A percentile compares a stretch with the other conserved stretches of the same genome.
Conservation (phyloP, 768 basidiomycete genomes). For the Obba rivulosa region DNA sequence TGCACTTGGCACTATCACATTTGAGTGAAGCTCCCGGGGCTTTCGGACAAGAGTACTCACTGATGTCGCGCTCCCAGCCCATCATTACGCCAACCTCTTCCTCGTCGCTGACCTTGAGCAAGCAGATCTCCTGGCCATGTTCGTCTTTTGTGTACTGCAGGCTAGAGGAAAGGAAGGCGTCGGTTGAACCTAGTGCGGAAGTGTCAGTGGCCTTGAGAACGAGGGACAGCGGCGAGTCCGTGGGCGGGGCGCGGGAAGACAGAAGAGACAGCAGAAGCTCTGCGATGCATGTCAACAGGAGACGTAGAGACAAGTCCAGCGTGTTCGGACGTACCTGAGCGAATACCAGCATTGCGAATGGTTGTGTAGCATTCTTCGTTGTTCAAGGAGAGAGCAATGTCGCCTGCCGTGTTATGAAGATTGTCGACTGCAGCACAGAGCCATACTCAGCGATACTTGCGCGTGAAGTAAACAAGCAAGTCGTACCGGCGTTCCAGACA, state of each 20-base stretch:
- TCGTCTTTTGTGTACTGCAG: slow-evolving; percentile 66
- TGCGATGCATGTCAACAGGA: slow-evolving; percentile 21
- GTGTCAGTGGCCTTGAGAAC: slow-evolving; percentile 45
- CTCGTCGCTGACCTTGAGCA: slow-evolving; percentile 51
- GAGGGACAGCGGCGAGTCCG: slow-evolving; percentile 26
- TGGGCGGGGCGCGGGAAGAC: slow-evolving; percentile 33
- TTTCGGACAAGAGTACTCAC: slow-evolving; percentile 28
- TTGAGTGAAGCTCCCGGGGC: slow-evolving; percentile 8
- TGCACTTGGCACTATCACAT: slow-evolving; percentile 47
- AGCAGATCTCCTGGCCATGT: slow-evolving; percentile 78
- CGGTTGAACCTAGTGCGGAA: slow-evolving; percentile 56
- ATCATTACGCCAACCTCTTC: slow-evolving; percentile 98
- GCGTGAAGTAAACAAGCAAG: not conserved
- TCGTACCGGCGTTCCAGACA: slow-evolving; percentile 82
- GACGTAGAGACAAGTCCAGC: slow-evolving; percentile 5
- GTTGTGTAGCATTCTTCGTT: slow-evolving; percentile 64
- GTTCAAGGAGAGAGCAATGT: slow-evolving; percentile 85
- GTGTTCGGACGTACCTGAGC: slow-evolving; percentile 57
- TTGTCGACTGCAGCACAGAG: slow-evolving; percentile 54
- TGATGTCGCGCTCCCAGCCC: slow-evolving; percentile 93
- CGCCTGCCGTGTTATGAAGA: slow-evolving; percentile 78
- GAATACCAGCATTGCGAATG: slow-evolving; percentile 90
- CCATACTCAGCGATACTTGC: not conserved
- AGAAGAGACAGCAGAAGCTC: slow-evolving; percentile 70
- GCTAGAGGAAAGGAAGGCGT: slow-evolving; percentile 64